Base-by-base conservation (phyloP, 208 protist species). In the Tetramitus jugosus region DNA sequence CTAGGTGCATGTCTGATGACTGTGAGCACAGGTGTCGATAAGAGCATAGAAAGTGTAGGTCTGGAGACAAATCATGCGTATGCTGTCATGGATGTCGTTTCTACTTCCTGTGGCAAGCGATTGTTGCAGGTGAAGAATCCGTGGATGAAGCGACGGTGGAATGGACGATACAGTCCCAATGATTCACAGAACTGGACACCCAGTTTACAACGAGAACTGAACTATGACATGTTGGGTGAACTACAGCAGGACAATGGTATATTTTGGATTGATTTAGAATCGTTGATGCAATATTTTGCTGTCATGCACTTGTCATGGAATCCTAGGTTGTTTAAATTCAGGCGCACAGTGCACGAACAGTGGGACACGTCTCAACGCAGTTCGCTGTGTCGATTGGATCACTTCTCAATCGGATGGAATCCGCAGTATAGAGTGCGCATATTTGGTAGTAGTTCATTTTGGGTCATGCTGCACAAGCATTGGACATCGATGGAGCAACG, bases 51-150 rank as follows among this genome's bases (percentile, higher is more conserved):
- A 31, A 4, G 53, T 42, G 43, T 60, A 1, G 84, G 82, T 39
- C 78, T 87, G 8, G 61, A 81, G 6, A 1, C 40, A 23, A 46
- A 49, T 46, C 82, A 85, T 31, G 84, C 82, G 35, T 85, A 85
- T 43, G 84, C 84, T 20, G 76, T 85, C 26, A 65, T 83, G 6
- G 64, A 65, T 60, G 39, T 79, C 46, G 42, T 3, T 60, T 42
- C 10, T 37, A 53, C 35, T 53, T 78, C 35, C 37, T 29, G 49
- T 46, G 76, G 76, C 37, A 35, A 43, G 26, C 23, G 65, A 13
- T 60, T 86, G 20, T 49, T 86, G 13, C 72, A 81, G 65, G 42
- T 86, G 37, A 83, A 82, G 78, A 86, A 86, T 77, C 83, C 83
- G 0, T 86, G 83, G 83, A 53, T 39, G 1, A 31, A n/a, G 1